phyloP scores from a whole-genome alignment of 1,284 basidiomycete genomes.

The Apiotrichum akiyoshidainum region DNA sequence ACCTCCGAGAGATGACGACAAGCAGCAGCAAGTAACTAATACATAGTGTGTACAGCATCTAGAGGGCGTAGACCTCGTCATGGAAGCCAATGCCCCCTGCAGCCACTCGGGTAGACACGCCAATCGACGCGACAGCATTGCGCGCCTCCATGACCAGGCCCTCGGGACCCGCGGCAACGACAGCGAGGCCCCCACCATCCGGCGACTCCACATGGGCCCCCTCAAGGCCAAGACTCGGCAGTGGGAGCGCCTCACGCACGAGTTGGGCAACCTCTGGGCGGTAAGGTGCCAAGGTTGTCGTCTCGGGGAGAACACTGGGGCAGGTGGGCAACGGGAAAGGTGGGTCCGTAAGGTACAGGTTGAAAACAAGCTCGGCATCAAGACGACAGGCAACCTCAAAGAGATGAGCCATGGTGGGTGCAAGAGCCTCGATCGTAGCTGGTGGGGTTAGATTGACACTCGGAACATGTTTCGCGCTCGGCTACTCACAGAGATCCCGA shows the following conservation, averaged over 20 bases:
- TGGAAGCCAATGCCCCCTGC: slow-evolving; percentile 41
- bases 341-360: slow-evolving; percentile 40
- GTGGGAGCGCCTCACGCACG: slow-evolving; percentile 33
- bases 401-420: slow-evolving; percentile 35
- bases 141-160: slow-evolving; percentile 42
- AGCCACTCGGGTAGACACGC: slow-evolving; percentile 27
- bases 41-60: slow-evolving; percentile 8
- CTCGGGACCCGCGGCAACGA: slow-evolving; percentile 45
- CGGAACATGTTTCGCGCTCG: neutral
- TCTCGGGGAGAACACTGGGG: slow-evolving; percentile 21
- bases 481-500: slow-evolving; percentile 39
- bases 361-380: slow-evolving; percentile 26
- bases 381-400: slow-evolving; percentile 21
- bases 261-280: slow-evolving; percentile 41
- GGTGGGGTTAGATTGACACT: neutral
- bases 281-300: slow-evolving; percentile 33
- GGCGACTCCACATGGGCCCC: neutral
- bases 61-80: slow-evolving; percentile 43
- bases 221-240: neutral
- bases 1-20: neutral
- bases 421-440: slow-evolving; percentile 39
- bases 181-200: slow-evolving; percentile 32
- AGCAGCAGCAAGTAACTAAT: neutral
- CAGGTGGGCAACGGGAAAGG: slow-evolving; percentile 29
- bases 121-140: slow-evolving; percentile 38